Evolutionary conservation across 2,329 filamentous ascomycete genomes (phyloP).

Genomic region (Lizonia empirigonia): DNA sequence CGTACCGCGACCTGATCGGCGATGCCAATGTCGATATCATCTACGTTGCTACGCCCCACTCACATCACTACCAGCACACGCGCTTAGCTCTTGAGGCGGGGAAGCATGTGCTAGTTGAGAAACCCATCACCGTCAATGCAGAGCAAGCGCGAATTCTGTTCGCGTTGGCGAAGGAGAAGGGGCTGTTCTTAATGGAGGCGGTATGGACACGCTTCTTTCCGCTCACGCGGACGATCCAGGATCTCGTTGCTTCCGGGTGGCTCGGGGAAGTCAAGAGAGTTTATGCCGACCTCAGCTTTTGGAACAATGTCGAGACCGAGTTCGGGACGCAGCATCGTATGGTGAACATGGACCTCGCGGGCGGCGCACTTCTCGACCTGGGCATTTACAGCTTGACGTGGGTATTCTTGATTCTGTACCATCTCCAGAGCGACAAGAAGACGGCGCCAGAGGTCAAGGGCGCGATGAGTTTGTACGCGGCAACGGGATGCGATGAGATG

Average conservation of each 20-base stretch:
- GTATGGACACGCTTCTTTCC: constrained; percentile 92
- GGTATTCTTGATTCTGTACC: constrained; percentile 87
- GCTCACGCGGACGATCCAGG: constrained; percentile 72
- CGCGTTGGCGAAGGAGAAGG: constrained; percentile 72
- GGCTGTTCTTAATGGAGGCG: constrained; percentile 57
- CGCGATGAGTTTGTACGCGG: neutral
- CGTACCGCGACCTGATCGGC: constrained; percentile 77
- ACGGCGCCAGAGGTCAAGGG: constrained; percentile 67
- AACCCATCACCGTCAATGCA: constrained; percentile 83
- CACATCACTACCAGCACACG: constrained; percentile 87
- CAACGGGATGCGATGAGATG: constrained; percentile 11
- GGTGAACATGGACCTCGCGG: constrained; percentile 80
- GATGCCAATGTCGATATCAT: constrained; percentile 81
- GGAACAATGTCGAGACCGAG: constrained; percentile 57
- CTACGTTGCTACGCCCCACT: constrained; percentile 88
- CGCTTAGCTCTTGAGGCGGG: constrained; percentile 79
- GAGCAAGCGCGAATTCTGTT: constrained; percentile 75
- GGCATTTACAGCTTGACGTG: constrained; percentile 88
- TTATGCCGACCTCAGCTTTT: constrained; percentile 63
- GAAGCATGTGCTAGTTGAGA: constrained; percentile 88
- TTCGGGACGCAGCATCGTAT: constrained; percentile 68
- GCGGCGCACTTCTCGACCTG: constrained; percentile 79
- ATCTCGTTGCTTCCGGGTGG: constrained; percentile 61
- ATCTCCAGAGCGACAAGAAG: constrained; percentile 63
- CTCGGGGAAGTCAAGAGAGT: constrained; percentile 62